These are phyloP conservation scores for Candida takata DNA, from an alignment of 805 yeast genomes.

Conservation along the genomic window DNA sequence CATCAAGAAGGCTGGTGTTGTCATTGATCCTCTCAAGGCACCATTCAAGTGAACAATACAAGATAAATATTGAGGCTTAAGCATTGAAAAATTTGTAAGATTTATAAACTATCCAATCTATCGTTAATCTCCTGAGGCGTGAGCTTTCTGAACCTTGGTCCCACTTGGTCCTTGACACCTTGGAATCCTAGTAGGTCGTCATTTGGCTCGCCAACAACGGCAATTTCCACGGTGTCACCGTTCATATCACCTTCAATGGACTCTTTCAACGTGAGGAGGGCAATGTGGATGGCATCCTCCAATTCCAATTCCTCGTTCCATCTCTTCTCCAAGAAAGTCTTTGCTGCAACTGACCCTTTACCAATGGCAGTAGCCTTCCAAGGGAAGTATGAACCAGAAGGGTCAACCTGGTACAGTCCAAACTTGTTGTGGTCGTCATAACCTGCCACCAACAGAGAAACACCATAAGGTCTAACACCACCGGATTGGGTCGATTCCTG, in stretches of 20 bases:
- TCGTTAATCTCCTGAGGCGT: constrained; percentile 91
- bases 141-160: constrained; percentile 86
- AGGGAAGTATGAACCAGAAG: constrained; percentile 95
- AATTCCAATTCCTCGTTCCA: constrained; percentile 97
- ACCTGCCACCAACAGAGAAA: constrained; percentile 89
- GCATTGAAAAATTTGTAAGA: constrained; percentile 6
- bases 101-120: constrained; percentile 86
- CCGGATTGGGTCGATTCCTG: constrained; percentile 99
- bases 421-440: constrained; percentile 70
- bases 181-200: constrained; percentile 76
- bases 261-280: constrained; percentile 88
- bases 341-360: constrained; percentile 91
- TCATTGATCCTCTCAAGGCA: constrained; percentile 85
- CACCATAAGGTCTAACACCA: constrained; percentile 99
- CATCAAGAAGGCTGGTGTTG: constrained; percentile 77
- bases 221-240: constrained; percentile 92
- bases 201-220: constrained; percentile 77
- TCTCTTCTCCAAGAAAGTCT: constrained; percentile 94
- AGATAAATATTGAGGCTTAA: background rate
- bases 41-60: constrained; percentile 72
- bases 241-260: constrained; percentile 97
- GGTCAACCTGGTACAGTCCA: constrained; percentile 93
- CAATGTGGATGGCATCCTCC: constrained; percentile 97
- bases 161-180: constrained; percentile 70
- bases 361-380: constrained; percentile 99